These are phyloP conservation scores for Alternaria burnsii DNA, from an alignment of 2,329 filamentous ascomycete genomes.

Conservation along the genomic window DNA sequence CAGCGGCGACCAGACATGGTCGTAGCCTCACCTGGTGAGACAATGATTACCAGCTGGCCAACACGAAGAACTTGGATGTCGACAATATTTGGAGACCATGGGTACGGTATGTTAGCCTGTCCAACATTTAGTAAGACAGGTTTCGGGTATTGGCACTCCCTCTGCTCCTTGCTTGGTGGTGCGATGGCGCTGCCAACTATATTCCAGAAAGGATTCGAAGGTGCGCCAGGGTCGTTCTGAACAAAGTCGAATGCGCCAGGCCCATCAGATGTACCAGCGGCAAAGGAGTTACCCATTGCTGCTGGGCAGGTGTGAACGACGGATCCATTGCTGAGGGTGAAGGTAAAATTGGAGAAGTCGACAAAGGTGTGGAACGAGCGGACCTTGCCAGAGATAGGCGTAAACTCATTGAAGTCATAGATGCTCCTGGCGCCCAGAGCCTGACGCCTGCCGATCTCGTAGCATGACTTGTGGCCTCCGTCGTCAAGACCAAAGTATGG, in stretches of 20 bases:
- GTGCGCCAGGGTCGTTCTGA: constrained; percentile 79
- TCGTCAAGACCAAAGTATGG: constrained; percentile 74
- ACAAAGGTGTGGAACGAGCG: constrained; percentile 87
- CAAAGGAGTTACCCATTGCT: constrained; percentile 90
- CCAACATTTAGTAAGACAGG: constrained; percentile 89
- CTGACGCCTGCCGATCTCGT: constrained; percentile 79
- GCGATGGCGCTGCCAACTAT: constrained; percentile 78
- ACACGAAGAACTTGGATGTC: constrained; percentile 87
- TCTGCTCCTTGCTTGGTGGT: constrained; percentile 73
- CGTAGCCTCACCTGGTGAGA: constrained; percentile 86
- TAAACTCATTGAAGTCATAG: constrained; percentile 62
- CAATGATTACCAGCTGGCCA: constrained; percentile 83
- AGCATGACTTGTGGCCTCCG: constrained; percentile 72
- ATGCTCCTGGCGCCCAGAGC: constrained; percentile 67
- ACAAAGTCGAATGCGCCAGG: constrained; percentile 94
- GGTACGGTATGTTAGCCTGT: constrained; percentile 77
- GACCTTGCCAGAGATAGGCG: constrained; percentile 69
- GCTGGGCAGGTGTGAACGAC: constrained; percentile 80
- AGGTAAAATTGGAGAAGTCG: constrained; percentile 79
- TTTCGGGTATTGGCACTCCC: constrained; percentile 80
- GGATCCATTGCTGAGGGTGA: constrained; percentile 76
- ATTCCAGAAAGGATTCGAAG: constrained; percentile 81
- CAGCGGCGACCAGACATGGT: constrained; percentile 93
- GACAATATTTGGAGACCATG: constrained; percentile 90
- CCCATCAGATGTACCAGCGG: constrained; percentile 89